Evolutionary conservation across 1,284 basidiomycete species (phyloP).

Genomic region (Boletus putidus): DNA sequence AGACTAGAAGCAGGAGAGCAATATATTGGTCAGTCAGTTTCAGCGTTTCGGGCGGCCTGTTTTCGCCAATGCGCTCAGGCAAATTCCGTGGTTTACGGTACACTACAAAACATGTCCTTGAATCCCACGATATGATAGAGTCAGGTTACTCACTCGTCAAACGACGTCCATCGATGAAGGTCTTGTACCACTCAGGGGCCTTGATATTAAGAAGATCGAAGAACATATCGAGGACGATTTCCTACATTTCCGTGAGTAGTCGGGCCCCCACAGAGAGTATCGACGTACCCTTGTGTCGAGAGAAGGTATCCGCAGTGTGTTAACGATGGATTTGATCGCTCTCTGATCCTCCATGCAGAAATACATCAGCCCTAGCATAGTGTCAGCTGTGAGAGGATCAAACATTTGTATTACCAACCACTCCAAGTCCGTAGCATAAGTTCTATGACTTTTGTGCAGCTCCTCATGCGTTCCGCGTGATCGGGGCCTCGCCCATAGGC

Average conservation of each 20-base stretch:
- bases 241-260: conserved; percentile 49
- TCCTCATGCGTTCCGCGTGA: conserved; percentile 76
- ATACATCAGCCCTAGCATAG: conserved; percentile 78
- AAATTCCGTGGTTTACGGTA: conserved; percentile 59
- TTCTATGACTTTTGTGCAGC: conserved; percentile 76
- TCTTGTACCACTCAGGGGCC: conserved; percentile 85
- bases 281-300: conserved; percentile 74
- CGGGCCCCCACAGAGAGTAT: not conserved
- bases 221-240: conserved; percentile 90
- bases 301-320: conserved; percentile 86
- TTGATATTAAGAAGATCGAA: conserved; percentile 93
- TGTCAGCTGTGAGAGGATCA: conserved; percentile 13
- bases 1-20: conserved; percentile 82
- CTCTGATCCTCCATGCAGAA: conserved; percentile 88
- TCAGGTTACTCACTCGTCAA: conserved; percentile 66
- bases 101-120: conserved; percentile 46
- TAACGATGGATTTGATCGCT: conserved; percentile 82
- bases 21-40: conserved; percentile 94
- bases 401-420: conserved; percentile 53
- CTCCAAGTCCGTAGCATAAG: conserved; percentile 92
- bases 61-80: conserved; percentile 39
- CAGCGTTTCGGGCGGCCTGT: conserved; percentile 56
- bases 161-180: conserved; percentile 84
- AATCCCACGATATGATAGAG: not conserved
- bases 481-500: conserved; percentile 81